Base-by-base conservation (phyloP, 139 green algal genomes). In the Penium margaritaceum region DNA sequence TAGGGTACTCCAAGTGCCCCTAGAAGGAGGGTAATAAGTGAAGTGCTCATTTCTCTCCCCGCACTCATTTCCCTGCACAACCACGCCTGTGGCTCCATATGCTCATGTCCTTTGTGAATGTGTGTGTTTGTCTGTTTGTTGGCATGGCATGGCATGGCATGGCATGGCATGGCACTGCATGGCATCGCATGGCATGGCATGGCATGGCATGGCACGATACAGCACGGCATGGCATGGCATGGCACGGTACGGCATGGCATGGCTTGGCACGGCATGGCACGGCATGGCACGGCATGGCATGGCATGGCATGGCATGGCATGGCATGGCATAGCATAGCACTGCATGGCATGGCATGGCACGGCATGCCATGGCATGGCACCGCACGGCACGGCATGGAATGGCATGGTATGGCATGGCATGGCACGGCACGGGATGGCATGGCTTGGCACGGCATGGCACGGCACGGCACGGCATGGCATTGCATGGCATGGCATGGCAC, bases 241-340 rank as follows among this genome's bases (percentile, higher is more conserved):
- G n/a, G 62, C 62, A 69, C 62, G n/a, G 62, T 17, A 69, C 21
- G n/a, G 62, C 62, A 69, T 29, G n/a, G 62, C 62, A 69, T 17
- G n/a, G 62, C 62, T 54, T 29, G n/a, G 62, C 21, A 69, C 21
- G n/a, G 62, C 62, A 69, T 29, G n/a, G 62, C 62, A 69, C 62
- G n/a, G 62, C 62, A 69, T 29, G n/a, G 62, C 62, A 69, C 21
- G n/a, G 62, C 62, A 69, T 29, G n/a, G 62, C 62, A 69, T 17
- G n/a, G 62, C 62, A 69, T 29, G n/a, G 62, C 62, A 69, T 29
- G n/a, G 62, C 62, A 53, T 29, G n/a, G 37, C 38, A 53, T 12
- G n/a, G 62, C 14, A 58, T 5, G 9, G 15, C 62, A 69, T 15
- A 66, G n/a, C n/a, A n/a, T n/a, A 69, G 21, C 21, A 69, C 14